Base-by-base conservation (phyloP, 2,329 filamentous ascomycete genomes). In the Trichoderma lentiforme region DNA sequence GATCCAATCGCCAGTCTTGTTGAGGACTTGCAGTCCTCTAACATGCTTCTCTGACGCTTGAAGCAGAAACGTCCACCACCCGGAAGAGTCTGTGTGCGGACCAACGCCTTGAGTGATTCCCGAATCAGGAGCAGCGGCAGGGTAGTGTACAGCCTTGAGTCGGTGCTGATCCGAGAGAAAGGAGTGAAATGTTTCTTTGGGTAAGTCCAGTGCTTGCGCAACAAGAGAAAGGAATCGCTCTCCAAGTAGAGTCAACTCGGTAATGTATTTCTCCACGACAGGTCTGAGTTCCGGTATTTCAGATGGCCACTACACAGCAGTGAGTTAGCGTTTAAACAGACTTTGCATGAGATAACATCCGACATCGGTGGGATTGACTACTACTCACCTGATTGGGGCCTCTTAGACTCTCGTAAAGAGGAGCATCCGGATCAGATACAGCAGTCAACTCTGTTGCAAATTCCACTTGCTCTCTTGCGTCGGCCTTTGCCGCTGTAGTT, bases 21-120 rank as follows among this genome's bases (percentile, higher is more conserved):
- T 85, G 18, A 89, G 82, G 0, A 85, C 86, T 75, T 89, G 85
- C 0, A 89, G 79, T 0, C 87, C 85, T 51, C 83, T 77, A 1
- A 85, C 80, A 11, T 83, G 80, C 4, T 87, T 84, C 3, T 85
- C 83, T 0, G 86, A 88, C 7, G 88, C 86, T 77, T 91, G 89
- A 1, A 89, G 84, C 4, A 91, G 83, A 73, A 91, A 90, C 0
- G 89, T 91, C 81, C 89, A 88, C 87, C 88, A 90, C 4, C 88
- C 88, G 0, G 87, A 89, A 0, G 86, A 90, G 77, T 89, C 87
- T 75, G 90, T 90, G 79, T 90, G 88, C 1, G 89, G 85, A 0
- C 88, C 89, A 1, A 90, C 88, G 1, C 88, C 88, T 78, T 90
- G 88, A 12, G 21, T 39, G 21, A 47, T 21, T 3, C 26, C 47